A percentile compares a stretch with the other conserved stretches of the same genome.
phyloP scores from a whole-genome alignment of 805 yeast genomes.

The Nakazawaea anatomiae region DNA sequence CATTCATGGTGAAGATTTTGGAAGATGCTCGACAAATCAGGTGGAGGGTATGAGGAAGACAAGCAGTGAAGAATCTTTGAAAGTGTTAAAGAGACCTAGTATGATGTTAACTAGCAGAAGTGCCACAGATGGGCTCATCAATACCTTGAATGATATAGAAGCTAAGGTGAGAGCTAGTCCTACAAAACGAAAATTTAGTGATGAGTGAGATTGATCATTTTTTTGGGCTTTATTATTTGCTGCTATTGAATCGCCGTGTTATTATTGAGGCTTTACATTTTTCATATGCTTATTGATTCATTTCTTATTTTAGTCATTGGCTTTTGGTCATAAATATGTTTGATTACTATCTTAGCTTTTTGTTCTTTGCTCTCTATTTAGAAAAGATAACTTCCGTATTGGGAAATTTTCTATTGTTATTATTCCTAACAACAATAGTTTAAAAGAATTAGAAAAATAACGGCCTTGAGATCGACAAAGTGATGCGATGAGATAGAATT shows the following conservation, averaged over 20 bases:
- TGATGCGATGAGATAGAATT: neutral
- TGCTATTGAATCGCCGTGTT: no score
- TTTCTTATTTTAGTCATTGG: no score
- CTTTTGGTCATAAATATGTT: neutral
- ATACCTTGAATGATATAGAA: neutral
- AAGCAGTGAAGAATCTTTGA: slow-evolving; percentile 6
- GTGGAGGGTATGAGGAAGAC: slow-evolving; percentile 3
- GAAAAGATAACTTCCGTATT: neutral
- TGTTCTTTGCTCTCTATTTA: neutral
- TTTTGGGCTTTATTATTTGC: no score
- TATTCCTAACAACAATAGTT: neutral
- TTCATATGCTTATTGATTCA: no score
- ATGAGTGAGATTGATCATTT: neutral
- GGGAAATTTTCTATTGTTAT: neutral
- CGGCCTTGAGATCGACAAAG: neutral
- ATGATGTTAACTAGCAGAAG: neutral
- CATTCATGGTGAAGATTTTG: slow-evolving; percentile 11
- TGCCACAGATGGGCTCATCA: slow-evolving; percentile 3
- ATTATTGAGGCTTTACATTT: no score
- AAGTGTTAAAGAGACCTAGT: slow-evolving; percentile 3
- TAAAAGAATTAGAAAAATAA: neutral
- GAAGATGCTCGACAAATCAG: neutral
- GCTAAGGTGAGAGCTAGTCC: neutral
- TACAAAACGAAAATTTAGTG: slow-evolving; percentile 8
- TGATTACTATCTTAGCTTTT: neutral